Evolutionary conservation across 1,284 basidiomycete genomes (phyloP).

Genomic region (Naganishia sp.): DNA sequence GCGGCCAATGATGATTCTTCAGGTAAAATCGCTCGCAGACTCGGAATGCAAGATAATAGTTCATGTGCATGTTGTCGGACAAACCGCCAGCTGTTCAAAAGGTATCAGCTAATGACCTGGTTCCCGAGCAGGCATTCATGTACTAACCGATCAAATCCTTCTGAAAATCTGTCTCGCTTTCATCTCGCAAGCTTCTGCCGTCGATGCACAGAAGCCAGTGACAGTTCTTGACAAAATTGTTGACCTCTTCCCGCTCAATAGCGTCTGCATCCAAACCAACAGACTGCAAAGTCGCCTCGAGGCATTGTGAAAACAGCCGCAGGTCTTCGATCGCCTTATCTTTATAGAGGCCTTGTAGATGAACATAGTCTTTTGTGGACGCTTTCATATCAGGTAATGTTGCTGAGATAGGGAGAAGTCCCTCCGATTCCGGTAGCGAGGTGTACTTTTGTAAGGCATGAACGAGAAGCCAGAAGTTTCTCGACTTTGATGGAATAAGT

Average conservation of each 20-base stretch:
- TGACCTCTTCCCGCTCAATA: constrained; percentile 61
- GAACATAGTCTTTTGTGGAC: constrained; percentile 71
- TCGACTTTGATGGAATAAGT: constrained; percentile 48
- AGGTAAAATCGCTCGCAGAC: constrained; percentile 55
- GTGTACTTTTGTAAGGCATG: constrained; percentile 66
- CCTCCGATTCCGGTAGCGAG: constrained; percentile 54
- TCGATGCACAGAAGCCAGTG: constrained; percentile 76
- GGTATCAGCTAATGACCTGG: not conserved
- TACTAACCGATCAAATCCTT: constrained; percentile 62
- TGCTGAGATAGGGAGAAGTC: constrained; percentile 63
- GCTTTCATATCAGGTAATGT: constrained; percentile 96
- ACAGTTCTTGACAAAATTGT: constrained; percentile 86
- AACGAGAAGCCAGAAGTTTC: constrained; percentile 85
- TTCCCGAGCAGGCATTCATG: not conserved
- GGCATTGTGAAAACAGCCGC: constrained; percentile 44
- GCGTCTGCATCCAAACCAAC: constrained; percentile 51
- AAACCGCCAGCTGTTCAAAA: constrained; percentile 4
- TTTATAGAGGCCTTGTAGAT: constrained; percentile 53
- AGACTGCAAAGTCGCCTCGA: constrained; percentile 43
- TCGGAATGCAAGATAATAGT: constrained; percentile 54
- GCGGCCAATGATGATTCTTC: constrained; percentile 55
- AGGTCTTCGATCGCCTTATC: constrained; percentile 46
- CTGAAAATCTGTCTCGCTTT: constrained; percentile 58
- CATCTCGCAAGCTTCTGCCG: constrained; percentile 66
- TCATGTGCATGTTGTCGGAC: constrained; percentile 32